A percentile compares a stretch with the other conserved stretches of the same genome.
These are phyloP conservation scores for Saccharum spontaneum DNA, from an alignment of 176 grass and related monocot genomes.

Conservation along the genomic window DNA sequence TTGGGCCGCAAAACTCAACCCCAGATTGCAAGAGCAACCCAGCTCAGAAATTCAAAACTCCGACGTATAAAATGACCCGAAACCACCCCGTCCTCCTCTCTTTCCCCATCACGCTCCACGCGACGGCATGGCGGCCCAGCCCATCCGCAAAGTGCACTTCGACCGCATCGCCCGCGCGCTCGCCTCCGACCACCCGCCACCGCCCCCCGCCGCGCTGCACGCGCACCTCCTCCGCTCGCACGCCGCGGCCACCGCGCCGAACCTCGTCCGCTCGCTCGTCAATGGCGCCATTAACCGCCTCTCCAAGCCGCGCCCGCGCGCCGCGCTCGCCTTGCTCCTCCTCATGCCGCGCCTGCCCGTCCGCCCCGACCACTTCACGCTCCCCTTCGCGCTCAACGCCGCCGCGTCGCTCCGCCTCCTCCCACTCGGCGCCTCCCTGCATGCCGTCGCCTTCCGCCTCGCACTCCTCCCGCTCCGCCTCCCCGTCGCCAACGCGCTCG, in stretches of 20 bases:
- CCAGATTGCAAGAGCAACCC: neutral
- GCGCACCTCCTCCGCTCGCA: constrained; percentile 50
- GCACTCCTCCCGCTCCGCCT: constrained; percentile 55
- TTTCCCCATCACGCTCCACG: neutral
- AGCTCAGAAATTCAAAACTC: neutral
- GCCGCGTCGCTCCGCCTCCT: constrained; percentile 43
- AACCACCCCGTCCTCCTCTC: neutral
- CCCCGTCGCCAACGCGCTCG: constrained; percentile 66
- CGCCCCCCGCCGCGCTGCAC: constrained; percentile 38
- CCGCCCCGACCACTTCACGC: constrained; percentile 53
- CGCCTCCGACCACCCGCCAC: constrained; percentile 33
- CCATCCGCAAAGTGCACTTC: neutral
- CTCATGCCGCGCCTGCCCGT: constrained; percentile 59
- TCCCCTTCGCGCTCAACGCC: constrained; percentile 76
- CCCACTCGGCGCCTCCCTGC: constrained; percentile 51
- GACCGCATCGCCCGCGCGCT: constrained; percentile 33
- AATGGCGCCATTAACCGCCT: constrained; percentile 50
- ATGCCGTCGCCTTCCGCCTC: constrained; percentile 52
- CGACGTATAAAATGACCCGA: neutral
- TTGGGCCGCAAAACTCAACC: neutral
- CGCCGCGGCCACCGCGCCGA: constrained; percentile 2
- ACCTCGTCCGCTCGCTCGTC: constrained; percentile 26
- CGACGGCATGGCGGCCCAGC: constrained; percentile 26
- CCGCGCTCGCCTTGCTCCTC: constrained; percentile 48
- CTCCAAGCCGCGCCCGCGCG: constrained; percentile 44